Base-by-base conservation (phyloP, 2,329 filamentous ascomycete species). In the Neopestalotiopsis sp. region DNA sequence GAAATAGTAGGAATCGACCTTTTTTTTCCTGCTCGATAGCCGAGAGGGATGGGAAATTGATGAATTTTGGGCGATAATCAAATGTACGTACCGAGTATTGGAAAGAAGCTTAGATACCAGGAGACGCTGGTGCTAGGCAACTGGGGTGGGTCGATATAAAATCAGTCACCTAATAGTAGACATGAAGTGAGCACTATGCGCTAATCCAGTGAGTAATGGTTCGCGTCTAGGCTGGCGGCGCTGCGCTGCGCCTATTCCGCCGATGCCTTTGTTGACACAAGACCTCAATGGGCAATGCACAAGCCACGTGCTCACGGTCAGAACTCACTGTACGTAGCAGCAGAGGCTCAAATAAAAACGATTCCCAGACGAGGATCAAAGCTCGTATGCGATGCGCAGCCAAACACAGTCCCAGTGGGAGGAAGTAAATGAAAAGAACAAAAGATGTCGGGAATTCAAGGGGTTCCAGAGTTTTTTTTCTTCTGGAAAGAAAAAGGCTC, bases 11-110 rank as follows among this genome's bases (percentile, higher is more conserved):
- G 53, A 53, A 38, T 64, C 61, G 61, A 64, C 61, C 49, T 62
- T 62, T 38, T 28, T 59, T 59, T 59, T 59, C n/a, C 57, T 17
- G 61, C 38, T 53, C 38, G 61, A 64, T 64, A 64, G 61, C 38
- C 61, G 61, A 64, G 34, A 53, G 61, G 61, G 61, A 64, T 61
- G 61, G 61, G 61, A 64, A 64, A 64, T 64, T 64, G 42, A 45
- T 53, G 42, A 64, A 30, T 42, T 6, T 45, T 64, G 61, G 42
- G 61, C 34, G 59, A 64, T 64, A 59, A 14, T 59, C 24, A 24
- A 24, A 59, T 14, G 57, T 59, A 64, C 61, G n/a, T 64, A 45
- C 61, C 38, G 42, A 45, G 61, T 45, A 64, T 53, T 34, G 49
- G 42, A 64, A 63, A 53, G 13, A 53, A 64, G 61, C 59, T 64